These are phyloP conservation scores for Volvariella surrecta DNA, from an alignment of 1,284 basidiomycete species.

Conservation along the genomic window DNA sequence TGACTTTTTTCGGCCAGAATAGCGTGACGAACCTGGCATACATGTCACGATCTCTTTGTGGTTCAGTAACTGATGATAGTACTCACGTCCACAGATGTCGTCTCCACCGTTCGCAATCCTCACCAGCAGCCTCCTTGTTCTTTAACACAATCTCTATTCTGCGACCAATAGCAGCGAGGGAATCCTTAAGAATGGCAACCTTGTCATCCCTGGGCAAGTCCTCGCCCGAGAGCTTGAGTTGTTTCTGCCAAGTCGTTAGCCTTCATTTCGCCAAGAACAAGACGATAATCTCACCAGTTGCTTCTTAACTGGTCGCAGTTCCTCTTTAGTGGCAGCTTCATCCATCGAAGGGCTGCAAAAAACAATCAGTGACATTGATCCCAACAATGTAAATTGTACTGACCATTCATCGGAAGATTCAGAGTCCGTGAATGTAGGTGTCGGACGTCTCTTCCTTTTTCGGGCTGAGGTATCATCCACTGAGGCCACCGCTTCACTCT, in stretches of 20 bases:
- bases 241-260: conserved; percentile 55
- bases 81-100: conserved; percentile 95
- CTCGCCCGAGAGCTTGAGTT: conserved; percentile 87
- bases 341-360: conserved; percentile 98
- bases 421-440: conserved; percentile 88
- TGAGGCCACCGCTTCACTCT: conserved; percentile 74
- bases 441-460: conserved; percentile 82
- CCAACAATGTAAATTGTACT: conserved; percentile 16
- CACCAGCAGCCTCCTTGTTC: conserved; percentile 67
- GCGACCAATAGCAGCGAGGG: conserved; percentile 87
- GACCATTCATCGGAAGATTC: conserved; percentile 85
- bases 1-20: conserved; percentile 97
- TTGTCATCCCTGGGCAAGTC: conserved; percentile 92
- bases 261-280: conserved; percentile 1
- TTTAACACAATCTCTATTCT: conserved; percentile 85
- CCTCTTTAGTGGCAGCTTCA: conserved; percentile 90
- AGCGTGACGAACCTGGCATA: conserved; percentile 75
- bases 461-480: conserved; percentile 60
- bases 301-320: conserved; percentile 93
- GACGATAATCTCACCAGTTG: conserved; percentile 58
- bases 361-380: conserved; percentile 1
- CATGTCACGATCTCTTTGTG: conserved; percentile 10
- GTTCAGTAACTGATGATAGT: conserved; percentile 3
- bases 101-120: conserved; percentile 80
- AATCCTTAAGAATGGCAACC: conserved; percentile 92